Conservation (phyloP, 1,284 basidiomycete species). For the Tetrapyrgos nigripes region DNA sequence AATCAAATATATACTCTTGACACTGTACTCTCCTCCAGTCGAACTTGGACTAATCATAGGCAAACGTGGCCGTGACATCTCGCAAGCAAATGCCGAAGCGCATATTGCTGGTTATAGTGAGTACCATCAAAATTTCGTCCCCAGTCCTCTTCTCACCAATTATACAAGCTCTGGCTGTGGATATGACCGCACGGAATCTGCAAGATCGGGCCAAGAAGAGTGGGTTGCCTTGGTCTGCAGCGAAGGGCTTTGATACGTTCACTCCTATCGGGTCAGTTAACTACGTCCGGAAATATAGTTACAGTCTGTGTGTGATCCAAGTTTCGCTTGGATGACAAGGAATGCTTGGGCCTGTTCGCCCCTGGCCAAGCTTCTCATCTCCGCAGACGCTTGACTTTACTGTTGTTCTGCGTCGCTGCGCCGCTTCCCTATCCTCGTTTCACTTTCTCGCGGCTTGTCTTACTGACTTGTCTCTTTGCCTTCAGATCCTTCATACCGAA, state of each 20-base stretch:
- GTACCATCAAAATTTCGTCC: slow-evolving; percentile 26
- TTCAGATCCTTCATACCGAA: slow-evolving; percentile 76
- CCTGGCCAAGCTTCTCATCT: no score
- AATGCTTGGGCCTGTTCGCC: no score
- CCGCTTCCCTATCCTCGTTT: no score
- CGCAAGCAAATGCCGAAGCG: slow-evolving; percentile 71
- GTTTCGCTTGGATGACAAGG: no score
- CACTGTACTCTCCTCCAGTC: slow-evolving; percentile 55
- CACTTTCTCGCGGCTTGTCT: neutral
- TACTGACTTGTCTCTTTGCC: neutral
- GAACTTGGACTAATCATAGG: slow-evolving; percentile 98
- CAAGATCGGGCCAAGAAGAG: slow-evolving; percentile 94
- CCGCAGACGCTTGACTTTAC: no score
- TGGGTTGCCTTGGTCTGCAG: slow-evolving; percentile 94
- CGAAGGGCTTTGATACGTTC: slow-evolving; percentile 92
- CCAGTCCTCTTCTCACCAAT: neutral
- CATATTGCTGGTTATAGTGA: slow-evolving; percentile 93
- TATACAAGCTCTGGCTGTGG: slow-evolving; percentile 83
- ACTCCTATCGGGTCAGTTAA: slow-evolving; percentile 75
- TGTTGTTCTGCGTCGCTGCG: no score
- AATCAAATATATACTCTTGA: neutral
- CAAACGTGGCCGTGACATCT: slow-evolving; percentile 83
- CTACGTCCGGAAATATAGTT: neutral
- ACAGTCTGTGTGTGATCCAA: no score
- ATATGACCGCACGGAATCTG: slow-evolving; percentile 95